These are phyloP conservation scores for Paracoccidioides brasiliensis DNA, from an alignment of 2,329 filamentous ascomycete genomes.

Conservation along the genomic window DNA sequence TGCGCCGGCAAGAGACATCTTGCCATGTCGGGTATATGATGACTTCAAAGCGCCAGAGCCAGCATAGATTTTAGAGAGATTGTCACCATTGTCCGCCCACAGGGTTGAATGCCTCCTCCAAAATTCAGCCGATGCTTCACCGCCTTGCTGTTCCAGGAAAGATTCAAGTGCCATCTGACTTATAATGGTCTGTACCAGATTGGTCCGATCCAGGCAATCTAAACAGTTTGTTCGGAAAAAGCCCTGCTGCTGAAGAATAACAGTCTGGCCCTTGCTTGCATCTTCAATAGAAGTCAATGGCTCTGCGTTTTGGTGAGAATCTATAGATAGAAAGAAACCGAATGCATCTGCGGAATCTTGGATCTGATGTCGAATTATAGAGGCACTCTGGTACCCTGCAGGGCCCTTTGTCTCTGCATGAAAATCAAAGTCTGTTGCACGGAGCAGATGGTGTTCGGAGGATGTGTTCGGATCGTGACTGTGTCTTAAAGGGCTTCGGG, in stretches of 20 bases:
- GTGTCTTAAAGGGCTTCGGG: constrained; percentile 57
- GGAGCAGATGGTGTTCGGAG: constrained; percentile 60
- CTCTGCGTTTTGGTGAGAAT: constrained; percentile 41
- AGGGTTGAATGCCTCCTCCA: constrained; percentile 85
- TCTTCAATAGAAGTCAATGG: constrained; percentile 14
- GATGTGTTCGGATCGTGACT: constrained; percentile 37
- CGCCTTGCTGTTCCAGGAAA: constrained; percentile 61
- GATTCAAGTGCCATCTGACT: constrained; percentile 84
- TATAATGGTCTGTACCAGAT: constrained; percentile 89
- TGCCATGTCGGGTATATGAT: constrained; percentile 84
- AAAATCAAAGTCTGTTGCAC: constrained; percentile 85
- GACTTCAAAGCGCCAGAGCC: constrained; percentile 92
- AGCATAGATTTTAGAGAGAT: constrained; percentile 86
- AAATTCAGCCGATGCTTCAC: constrained; percentile 62
- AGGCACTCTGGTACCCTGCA: constrained; percentile 80
- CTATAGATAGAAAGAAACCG: constrained; percentile 79
- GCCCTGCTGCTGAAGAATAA: constrained; percentile 84
- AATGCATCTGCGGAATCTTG: constrained; percentile 71
- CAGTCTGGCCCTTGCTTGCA: constrained; percentile 36
- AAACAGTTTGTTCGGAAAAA: constrained; percentile 92
- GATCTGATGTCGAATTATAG: constrained; percentile 65
- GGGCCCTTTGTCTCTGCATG: constrained; percentile 85
- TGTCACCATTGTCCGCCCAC: constrained; percentile 96
- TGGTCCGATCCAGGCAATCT: constrained; percentile 90
- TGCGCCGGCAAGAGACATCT: constrained; percentile 87